Percentiles rank a stretch among this genome's conserved stretches.
phyloP scores from a whole-genome alignment of 139 green algal genomes.

The Picocystis salinarum region DNA sequence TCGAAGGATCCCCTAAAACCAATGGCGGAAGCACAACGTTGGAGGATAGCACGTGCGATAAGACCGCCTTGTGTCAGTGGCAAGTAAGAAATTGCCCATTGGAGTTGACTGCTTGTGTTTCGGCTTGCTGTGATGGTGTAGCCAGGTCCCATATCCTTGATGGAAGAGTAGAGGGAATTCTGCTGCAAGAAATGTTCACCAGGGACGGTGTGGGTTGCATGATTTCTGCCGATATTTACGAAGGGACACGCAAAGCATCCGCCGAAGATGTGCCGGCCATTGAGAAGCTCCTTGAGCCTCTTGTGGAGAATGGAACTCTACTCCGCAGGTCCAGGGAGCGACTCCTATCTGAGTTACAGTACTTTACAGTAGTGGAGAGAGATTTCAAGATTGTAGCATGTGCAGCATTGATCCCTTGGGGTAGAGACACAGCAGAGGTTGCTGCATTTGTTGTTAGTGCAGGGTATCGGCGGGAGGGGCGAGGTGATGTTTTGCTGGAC shows the following conservation, averaged over 20 bases:
- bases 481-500: slow-evolving; percentile 73
- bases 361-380: slow-evolving; percentile 41
- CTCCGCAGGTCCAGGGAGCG: slow-evolving; percentile 30
- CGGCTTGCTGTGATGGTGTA: no score
- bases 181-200: slow-evolving; percentile 82
- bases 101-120: no score
- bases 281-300: slow-evolving; percentile 33
- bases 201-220: slow-evolving; percentile 75
- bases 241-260: slow-evolving; percentile 63
- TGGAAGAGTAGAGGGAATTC: no score
- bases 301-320: slow-evolving; percentile 36
- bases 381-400: slow-evolving; percentile 49
- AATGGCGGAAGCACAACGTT: no score
- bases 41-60: no score
- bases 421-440: slow-evolving; percentile 45
- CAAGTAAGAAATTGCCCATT: no score
- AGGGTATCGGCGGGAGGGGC: slow-evolving; percentile 44
- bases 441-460: slow-evolving; percentile 64
- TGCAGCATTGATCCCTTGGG: slow-evolving; percentile 38
- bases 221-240: slow-evolving; percentile 54
- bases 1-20: no score
- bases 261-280: slow-evolving; percentile 15
- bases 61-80: no score
- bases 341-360: slow-evolving; percentile 19
- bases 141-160: no score